A percentile compares a stretch with the other conserved stretches of the same genome.
Evolutionary conservation across 192 early-diverging fungal genomes (phyloP).

Genomic region (Kappamyces sp.): DNA sequence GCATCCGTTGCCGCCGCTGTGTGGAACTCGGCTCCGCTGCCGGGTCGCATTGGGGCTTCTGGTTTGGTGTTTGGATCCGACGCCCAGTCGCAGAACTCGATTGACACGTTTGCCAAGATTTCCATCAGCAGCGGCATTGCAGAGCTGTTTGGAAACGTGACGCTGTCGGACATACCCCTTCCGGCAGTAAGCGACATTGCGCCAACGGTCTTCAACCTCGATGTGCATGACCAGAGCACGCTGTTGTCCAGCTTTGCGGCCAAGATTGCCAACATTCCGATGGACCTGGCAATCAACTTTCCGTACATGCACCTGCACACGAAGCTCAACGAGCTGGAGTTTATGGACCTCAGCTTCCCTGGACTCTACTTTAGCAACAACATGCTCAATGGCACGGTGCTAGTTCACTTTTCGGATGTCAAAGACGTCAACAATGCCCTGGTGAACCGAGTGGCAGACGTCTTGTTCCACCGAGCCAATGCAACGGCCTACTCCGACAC

Average conservation of each 20-base stretch:
- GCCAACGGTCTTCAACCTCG: neutral
- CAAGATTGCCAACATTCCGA: neutral
- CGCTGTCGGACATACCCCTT: neutral
- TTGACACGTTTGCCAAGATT: conserved; percentile 15
- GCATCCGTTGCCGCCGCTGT: neutral
- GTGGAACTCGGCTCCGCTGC: neutral
- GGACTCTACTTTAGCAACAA: neutral
- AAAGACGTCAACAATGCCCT: neutral
- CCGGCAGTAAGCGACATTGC: neutral
- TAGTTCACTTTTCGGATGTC: neutral
- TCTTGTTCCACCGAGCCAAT: conserved; percentile 11
- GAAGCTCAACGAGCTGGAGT: conserved; percentile 1
- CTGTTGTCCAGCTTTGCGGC: neutral
- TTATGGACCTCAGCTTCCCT: conserved; percentile 8
- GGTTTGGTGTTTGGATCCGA: conserved; percentile 15
- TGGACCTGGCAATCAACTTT: neutral
- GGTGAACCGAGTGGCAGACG: conserved; percentile 4
- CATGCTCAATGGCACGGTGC: conserved; percentile 1
- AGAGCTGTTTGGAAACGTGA: neutral
- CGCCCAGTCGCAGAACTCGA: neutral
- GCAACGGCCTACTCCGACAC: neutral
- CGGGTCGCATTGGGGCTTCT: conserved; percentile 9
- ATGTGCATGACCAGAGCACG: conserved; percentile 7
- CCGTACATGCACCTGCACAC: conserved; percentile 1
- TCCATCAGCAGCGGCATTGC: neutral